Percentiles rank a stretch among this genome's conserved stretches.
These are phyloP conservation scores for Lodderomyces margitis DNA, from an alignment of 1,139 yeast genomes.

Conservation along the genomic window DNA sequence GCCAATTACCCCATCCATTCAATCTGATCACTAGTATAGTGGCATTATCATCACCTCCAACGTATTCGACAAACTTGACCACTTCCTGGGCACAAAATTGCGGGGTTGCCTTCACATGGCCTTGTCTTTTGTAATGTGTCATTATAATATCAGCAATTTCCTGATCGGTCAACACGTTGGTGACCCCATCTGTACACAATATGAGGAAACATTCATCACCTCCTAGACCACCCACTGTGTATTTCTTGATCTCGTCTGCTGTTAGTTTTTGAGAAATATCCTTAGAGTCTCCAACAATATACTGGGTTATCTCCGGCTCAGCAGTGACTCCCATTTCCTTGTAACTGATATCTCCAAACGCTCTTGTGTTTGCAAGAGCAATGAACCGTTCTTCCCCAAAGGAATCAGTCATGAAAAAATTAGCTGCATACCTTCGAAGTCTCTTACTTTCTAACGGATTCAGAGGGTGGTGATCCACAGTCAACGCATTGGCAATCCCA, in stretches of 20 bases:
- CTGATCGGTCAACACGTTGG: constrained; percentile 79
- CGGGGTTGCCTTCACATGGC: constrained; percentile 73
- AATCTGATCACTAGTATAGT: constrained; percentile 80
- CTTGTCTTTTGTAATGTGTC: constrained; percentile 64
- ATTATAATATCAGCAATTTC: constrained; percentile 86
- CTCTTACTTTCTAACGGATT: constrained; percentile 76
- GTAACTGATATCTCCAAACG: constrained; percentile 85
- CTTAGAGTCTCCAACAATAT: constrained; percentile 54
- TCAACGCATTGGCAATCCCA: constrained; percentile 78
- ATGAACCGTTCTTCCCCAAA: constrained; percentile 91
- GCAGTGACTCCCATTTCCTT: constrained; percentile 85
- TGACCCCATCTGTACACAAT: constrained; percentile 82
- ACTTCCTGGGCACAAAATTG: constrained; percentile 85
- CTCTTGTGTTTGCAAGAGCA: constrained; percentile 83
- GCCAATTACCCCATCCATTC: constrained; percentile 95
- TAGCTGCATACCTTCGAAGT: constrained; percentile 66
- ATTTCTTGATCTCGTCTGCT: constrained; percentile 37
- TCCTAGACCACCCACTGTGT: constrained; percentile 52
- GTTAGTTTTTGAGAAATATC: constrained; percentile 34
- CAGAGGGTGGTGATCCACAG: constrained; percentile 84
- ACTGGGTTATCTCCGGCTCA: constrained; percentile 83
- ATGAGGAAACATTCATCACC: constrained; percentile 85
- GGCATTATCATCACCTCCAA: constrained; percentile 94
- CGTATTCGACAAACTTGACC: constrained; percentile 75
- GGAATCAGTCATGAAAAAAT: constrained; percentile 79